These are phyloP conservation scores for Basidiobolus meristosporus DNA, from an alignment of 371 early-diverging fungal species.

Conservation along the genomic window DNA sequence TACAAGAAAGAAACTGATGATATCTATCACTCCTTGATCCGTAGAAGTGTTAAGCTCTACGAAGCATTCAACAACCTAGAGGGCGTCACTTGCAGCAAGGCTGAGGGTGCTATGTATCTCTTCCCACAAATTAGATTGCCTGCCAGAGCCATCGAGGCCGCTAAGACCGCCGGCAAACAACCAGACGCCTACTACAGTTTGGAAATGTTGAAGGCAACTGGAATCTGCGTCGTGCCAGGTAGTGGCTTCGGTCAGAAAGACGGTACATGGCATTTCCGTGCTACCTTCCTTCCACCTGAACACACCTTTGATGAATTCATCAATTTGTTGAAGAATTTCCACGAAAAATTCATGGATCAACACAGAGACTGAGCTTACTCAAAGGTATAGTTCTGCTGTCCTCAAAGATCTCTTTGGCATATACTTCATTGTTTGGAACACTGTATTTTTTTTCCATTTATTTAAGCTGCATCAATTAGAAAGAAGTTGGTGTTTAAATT, in stretches of 20 bases:
- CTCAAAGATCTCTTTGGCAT: too few relatives aligned
- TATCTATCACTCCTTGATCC: slow-evolving; percentile 71
- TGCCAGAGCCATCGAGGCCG: slow-evolving; percentile 51
- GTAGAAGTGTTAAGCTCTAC: slow-evolving; percentile 57
- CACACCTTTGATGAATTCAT: slow-evolving; percentile 80
- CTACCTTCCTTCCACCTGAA: slow-evolving; percentile 90
- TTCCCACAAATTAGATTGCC: slow-evolving; percentile 75
- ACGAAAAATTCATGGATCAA: slow-evolving; percentile 55
- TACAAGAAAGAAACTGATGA: slow-evolving; percentile 54
- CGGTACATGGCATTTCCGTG: slow-evolving; percentile 88
- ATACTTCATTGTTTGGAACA: too few relatives aligned
- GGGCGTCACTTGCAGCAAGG: slow-evolving; percentile 70
- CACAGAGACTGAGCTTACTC: slow-evolving; percentile 18
- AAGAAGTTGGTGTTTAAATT: too few relatives aligned
- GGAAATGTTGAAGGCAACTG: slow-evolving; percentile 81
- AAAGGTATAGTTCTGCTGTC: too few relatives aligned
- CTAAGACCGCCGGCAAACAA: slow-evolving; percentile 29
- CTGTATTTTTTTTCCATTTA: too few relatives aligned
- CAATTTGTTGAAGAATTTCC: slow-evolving; percentile 47
- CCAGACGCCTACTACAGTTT: slow-evolving; percentile 81
- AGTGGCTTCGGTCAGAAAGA: slow-evolving; percentile 87
- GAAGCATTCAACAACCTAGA: slow-evolving; percentile 64
- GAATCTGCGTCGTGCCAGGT: too few relatives aligned
- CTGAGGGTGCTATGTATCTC: too few relatives aligned
- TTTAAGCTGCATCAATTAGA: too few relatives aligned